Base-by-base conservation (phyloP, 1,284 basidiomycete species). In the Apiotrichum laibachii region DNA sequence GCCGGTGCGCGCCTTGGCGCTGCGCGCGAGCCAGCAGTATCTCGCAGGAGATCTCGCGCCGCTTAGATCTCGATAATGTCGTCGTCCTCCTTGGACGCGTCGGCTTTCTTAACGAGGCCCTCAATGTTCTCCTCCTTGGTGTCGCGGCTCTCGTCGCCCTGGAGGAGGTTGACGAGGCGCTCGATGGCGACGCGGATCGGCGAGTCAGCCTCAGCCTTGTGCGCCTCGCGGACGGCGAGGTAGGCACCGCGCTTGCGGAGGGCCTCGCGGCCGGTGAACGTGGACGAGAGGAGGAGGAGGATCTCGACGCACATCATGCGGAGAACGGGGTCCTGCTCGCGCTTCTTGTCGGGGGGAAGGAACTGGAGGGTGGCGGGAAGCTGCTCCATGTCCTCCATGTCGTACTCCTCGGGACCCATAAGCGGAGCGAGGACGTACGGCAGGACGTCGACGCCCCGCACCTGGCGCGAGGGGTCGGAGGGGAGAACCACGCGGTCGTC, bases 391-490 rank as follows among this genome's bases (percentile, higher is more conserved):
- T 93, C 91, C 66, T 95, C 92, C 2, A 93, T 81, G 61, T 95
- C 91, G 62, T 90, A 87, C 75, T 98, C 95, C 75, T 97, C 93
- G 1, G 92, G 89, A 6, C 94, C 94, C 62, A 94, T 93, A 3
- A 99, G 82, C 0, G 95, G 95, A 5, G 95, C 83, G 1, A 99
- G 81, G 12, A 99, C 82, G 68, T 86, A 88, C 0, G 90, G 87
- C 6, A 96, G 81, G 8, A 88, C 84, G 73, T 92, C 88, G 51
- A 95, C 85, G 1, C 91, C 91, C 10, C 88, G 86, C 1, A 88
- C 89, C 15, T 76, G 77, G 18, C 74, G 60, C 13, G 60, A 58
- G 0, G 71, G 67, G 62, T 77, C 72, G 0, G 75, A 73, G 8
- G 77, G 77, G 6, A 77, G 60, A n/a, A 61, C 62, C 5, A 78